Evolutionary conservation across 2,329 filamentous ascomycete species (phyloP), one percentile per base, ranked within the genome.

Genomic region (Teratosphaeriaceae sp.): DNA sequence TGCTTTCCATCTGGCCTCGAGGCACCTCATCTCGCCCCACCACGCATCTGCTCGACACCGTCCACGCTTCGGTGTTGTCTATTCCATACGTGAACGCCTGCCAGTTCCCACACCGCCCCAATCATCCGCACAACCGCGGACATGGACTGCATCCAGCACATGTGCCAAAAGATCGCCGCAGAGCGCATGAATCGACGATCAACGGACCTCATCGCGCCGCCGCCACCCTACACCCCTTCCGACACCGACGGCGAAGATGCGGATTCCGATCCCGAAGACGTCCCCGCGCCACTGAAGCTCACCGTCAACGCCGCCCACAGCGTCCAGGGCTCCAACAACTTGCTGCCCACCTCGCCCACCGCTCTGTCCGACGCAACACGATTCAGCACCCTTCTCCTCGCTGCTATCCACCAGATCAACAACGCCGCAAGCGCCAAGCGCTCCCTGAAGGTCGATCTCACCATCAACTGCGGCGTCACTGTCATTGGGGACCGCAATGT

Each of bases 241-340:
- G 44, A 47, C 30, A 22, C 39, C 22, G 41, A 47, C 36, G 29
- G n/a, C n/a, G n/a, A n/a, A n/a, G n/a, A n/a, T n/a, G n/a, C n/a
- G n/a, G n/a, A n/a, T n/a, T n/a, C n/a, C n/a, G n/a, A n/a, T n/a
- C n/a, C n/a, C n/a, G n/a, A 47, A 26, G 15, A 16, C 13, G 30
- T 36, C 33, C n/a, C 18, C 5, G 22, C 66, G 1, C 60, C 71
- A 37, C 67, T 77, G 45, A 64, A 58, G 38, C 58, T 79, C 34
- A 63, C 60, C 13, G 71, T 80, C 61, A 69, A 71, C 51, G 68
- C 71, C 13, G 65, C 70, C 1, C 57, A 78, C 53, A 63, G 53
- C 46, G 63, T 79, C 51, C 59, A 60, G 26, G 70, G 68, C 47
- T 65, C 65, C 57, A 64, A 70, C 57, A 80, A 79, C 57, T 55